Evolutionary conservation across 75 land plant species (phyloP).

Genomic region (Cryptomeria japonica): DNA sequence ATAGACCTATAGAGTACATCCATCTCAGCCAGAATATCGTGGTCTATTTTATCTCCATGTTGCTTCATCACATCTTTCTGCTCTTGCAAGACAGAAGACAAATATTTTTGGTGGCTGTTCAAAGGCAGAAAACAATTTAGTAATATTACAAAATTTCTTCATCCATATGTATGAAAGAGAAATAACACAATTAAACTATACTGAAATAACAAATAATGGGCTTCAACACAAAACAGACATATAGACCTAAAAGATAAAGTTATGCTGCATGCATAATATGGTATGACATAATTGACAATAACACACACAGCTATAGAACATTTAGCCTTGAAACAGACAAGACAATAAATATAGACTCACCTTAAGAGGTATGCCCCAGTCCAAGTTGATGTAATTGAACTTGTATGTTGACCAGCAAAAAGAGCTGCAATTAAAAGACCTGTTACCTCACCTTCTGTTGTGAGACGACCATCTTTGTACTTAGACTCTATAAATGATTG

Average conservation of each 20-base stretch:
- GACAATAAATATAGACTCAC: slow-evolving; percentile 16
- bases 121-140: neutral
- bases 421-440: slow-evolving; percentile 95
- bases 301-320: neutral
- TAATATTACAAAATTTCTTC: neutral
- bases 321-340: neutral
- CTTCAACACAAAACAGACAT: neutral
- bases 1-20: slow-evolving; percentile 76
- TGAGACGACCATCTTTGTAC: slow-evolving; percentile 88
- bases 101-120: slow-evolving; percentile 47
- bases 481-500: slow-evolving; percentile 97
- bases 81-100: slow-evolving; percentile 68
- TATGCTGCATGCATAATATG: neutral
- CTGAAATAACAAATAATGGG: neutral
- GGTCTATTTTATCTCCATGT: slow-evolving; percentile 79
- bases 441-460: slow-evolving; percentile 82
- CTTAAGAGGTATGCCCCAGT: slow-evolving; percentile 87
- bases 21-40: slow-evolving; percentile 89
- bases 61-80: slow-evolving; percentile 65
- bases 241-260: neutral
- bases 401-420: slow-evolving; percentile 98
- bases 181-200: too few species aligned
- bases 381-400: slow-evolving; percentile 98
- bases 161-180: too few species aligned
- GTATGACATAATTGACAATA: neutral